phyloP scores from a whole-genome alignment of 2,329 filamentous ascomycete species.

The Blastomyces gilchristii region DNA sequence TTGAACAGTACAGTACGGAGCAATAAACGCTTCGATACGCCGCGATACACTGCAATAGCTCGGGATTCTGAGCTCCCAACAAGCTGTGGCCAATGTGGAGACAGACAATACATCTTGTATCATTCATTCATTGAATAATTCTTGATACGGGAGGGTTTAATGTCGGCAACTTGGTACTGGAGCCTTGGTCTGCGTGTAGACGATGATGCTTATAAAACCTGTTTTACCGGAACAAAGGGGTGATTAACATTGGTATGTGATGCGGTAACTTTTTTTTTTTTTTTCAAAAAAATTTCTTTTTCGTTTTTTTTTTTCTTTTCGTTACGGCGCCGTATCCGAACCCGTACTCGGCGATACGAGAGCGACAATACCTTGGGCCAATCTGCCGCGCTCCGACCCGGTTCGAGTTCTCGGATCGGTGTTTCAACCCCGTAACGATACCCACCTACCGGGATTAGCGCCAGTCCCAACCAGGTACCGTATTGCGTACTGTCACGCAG shows the following conservation, averaged over 20 bases:
- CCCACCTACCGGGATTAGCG: not conserved
- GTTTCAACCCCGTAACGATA: not conserved
- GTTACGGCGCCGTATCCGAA: not conserved
- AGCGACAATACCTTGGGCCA: not conserved
- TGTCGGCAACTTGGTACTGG: not conserved
- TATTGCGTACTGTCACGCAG: not conserved
- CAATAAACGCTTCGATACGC: not conserved
- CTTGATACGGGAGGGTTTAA: not conserved
- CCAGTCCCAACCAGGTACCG: not conserved
- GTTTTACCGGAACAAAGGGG: not conserved
- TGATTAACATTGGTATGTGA: too few species aligned
- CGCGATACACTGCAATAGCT: not conserved
- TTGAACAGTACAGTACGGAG: slow-evolving; percentile 3
- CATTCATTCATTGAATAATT: not conserved
- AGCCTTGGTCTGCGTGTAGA: not conserved
- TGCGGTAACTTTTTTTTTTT: too few species aligned
- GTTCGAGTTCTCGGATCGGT: not conserved
- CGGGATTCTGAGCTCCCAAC: not conserved
- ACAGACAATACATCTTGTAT: too few species aligned
- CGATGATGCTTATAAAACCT: not conserved
- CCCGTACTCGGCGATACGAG: not conserved
- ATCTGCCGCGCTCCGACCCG: not conserved
- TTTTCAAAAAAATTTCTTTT: too few species aligned
- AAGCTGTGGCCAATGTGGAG: not conserved
- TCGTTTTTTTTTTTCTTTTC: too few species aligned